A percentile compares a stretch with the other conserved stretches of the same genome.
Evolutionary conservation across 768 basidiomycete species (phyloP).

Genomic region (Rhizopogon rudus): DNA sequence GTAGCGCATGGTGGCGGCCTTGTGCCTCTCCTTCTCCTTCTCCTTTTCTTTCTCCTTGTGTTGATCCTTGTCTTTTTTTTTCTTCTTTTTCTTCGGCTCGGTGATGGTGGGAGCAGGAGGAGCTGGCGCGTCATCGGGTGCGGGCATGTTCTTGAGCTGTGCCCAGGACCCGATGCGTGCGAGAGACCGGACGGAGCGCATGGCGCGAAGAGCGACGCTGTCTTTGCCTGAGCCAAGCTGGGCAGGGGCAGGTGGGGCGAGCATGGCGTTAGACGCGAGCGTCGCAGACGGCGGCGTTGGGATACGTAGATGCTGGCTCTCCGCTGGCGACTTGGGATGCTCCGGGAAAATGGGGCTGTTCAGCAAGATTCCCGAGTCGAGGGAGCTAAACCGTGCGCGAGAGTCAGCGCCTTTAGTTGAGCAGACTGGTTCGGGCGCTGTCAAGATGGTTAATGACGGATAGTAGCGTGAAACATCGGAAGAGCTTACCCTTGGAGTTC

Average conservation of each 20-base stretch:
- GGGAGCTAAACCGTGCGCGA: slow-evolving; percentile 61
- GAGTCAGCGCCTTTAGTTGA: slow-evolving; percentile 17
- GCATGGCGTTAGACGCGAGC: slow-evolving; percentile 31
- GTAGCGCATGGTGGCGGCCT: slow-evolving; percentile 33
- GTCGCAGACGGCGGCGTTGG: slow-evolving; percentile 26
- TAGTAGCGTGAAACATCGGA: background rate
- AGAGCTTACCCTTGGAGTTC: slow-evolving; percentile 28
- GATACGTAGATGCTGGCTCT: slow-evolving; percentile 4
- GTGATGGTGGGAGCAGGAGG: slow-evolving; percentile 4
- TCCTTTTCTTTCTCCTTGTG: slow-evolving; percentile 12
- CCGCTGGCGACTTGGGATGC: slow-evolving; percentile 9
- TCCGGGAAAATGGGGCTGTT: slow-evolving; percentile 14
- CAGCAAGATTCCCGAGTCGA: slow-evolving; percentile 41
- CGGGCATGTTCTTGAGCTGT: slow-evolving; percentile 42
- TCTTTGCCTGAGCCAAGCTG: slow-evolving; percentile 32
- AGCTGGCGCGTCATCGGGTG: slow-evolving; percentile 20
- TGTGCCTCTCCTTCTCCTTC: slow-evolving; percentile 29
- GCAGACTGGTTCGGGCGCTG: slow-evolving; percentile 43
- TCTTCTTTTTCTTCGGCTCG: slow-evolving; percentile 32
- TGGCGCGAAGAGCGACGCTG: slow-evolving; percentile 75
- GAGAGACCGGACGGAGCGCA: slow-evolving; percentile 67
- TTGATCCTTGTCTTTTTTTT: slow-evolving; percentile 32
- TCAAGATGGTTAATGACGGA: slow-evolving; percentile 1
- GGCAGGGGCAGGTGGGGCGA: slow-evolving; percentile 31
- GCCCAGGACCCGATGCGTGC: slow-evolving; percentile 74